Conservation (phyloP, 345 rosid species). For the Diplotaxis tenuifolia region DNA sequence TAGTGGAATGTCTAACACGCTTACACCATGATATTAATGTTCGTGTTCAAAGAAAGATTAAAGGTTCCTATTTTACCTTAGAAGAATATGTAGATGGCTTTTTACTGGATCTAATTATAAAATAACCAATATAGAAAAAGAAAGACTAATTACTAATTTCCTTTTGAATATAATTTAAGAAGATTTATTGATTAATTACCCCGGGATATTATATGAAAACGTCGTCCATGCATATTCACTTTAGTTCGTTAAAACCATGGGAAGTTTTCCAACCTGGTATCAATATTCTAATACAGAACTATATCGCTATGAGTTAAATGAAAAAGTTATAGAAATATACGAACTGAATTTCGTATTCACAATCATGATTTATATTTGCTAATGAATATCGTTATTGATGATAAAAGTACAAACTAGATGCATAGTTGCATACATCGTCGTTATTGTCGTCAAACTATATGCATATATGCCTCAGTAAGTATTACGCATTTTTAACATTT, state of each 20-base stretch:
- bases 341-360: neutral
- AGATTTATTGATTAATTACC: too few species aligned
- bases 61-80: neutral
- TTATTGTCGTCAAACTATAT: neutral
- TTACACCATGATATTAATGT: slow-evolving; percentile 8
- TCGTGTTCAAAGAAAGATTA: neutral
- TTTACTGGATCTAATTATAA: neutral
- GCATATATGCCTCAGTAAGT: slow-evolving; percentile 15
- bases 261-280: neutral
- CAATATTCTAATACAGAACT: neutral
- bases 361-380: neutral
- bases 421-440: slow-evolving; percentile 36
- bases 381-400: neutral
- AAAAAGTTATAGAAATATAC: neutral
- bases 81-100: neutral
- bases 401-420: slow-evolving; percentile 15
- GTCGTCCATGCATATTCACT: neutral
- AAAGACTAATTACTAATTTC: neutral
- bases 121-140: neutral
- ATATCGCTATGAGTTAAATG: neutral
- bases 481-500: neutral
- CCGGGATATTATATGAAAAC: neutral
- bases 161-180: neutral
- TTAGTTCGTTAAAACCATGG: neutral
- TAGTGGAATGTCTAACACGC: slow-evolving; percentile 4